These are phyloP conservation scores for Pestalotiopsis sp. DNA, from an alignment of 2,329 filamentous ascomycete genomes.

Conservation along the genomic window DNA sequence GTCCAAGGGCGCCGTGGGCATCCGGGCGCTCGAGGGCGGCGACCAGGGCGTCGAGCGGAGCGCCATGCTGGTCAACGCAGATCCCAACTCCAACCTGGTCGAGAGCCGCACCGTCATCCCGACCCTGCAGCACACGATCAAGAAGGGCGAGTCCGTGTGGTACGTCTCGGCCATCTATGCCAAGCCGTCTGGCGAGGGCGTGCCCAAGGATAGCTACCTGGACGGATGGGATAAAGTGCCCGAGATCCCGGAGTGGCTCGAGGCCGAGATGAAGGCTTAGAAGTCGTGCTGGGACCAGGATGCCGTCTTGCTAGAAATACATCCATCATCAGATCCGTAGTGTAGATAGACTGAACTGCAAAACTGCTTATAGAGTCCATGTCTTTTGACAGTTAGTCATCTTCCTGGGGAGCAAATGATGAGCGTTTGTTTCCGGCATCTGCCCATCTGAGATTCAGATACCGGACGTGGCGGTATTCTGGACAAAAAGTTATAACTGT, in stretches of 20 bases:
- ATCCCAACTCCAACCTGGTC: constrained; percentile 78
- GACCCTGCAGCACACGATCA: constrained; percentile 64
- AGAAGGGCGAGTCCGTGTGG: constrained; percentile 60
- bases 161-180: constrained; percentile 74
- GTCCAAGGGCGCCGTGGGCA: constrained; percentile 58
- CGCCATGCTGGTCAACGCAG: constrained; percentile 72
- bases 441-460: too few relatives aligned
- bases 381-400: too few relatives aligned
- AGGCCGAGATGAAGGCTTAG: constrained; percentile 45
- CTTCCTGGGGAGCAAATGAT: too few relatives aligned
- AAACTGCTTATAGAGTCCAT: too few relatives aligned
- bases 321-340: too few relatives aligned
- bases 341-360: too few relatives aligned
- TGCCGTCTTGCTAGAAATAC: neutral
- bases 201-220: constrained; percentile 55
- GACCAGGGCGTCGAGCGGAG: constrained; percentile 38
- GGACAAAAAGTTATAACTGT: too few relatives aligned
- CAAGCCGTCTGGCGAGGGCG: constrained; percentile 58
- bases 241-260: constrained; percentile 61
- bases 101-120: constrained; percentile 74
- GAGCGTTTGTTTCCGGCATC: too few relatives aligned
- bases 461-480: too few relatives aligned
- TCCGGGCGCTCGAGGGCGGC: constrained; percentile 54
- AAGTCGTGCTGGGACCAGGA: neutral
- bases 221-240: constrained; percentile 63